phyloP scores from a whole-genome alignment of 148 eudicot species.

The Chenopodium berlandieri region DNA sequence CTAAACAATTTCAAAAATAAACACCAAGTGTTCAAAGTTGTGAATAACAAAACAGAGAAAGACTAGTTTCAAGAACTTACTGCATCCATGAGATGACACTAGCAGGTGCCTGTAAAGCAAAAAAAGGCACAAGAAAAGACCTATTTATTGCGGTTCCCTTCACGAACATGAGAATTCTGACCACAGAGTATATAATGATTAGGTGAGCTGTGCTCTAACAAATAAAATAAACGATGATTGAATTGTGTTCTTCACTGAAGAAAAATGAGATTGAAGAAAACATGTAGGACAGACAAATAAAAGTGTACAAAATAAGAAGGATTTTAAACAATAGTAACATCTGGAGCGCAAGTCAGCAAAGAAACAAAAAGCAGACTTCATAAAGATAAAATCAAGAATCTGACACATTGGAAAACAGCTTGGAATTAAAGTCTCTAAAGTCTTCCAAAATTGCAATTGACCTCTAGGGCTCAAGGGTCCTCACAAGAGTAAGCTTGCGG shows the following conservation, averaged over 20 bases:
- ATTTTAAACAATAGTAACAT: neutral
- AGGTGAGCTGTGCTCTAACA: constrained; percentile 1
- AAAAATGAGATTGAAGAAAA: neutral
- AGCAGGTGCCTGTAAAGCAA: constrained; percentile 86
- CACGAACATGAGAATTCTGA: constrained; percentile 75
- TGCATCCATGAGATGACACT: constrained; percentile 75
- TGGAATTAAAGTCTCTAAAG: neutral
- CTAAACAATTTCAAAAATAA: neutral
- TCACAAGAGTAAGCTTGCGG: constrained; percentile 1
- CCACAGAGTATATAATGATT: neutral
- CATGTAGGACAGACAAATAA: neutral
- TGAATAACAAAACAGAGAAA: neutral
- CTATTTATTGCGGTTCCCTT: constrained; percentile 77
- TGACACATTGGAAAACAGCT: neutral
- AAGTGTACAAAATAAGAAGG: neutral
- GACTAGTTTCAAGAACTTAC: constrained; percentile 37
- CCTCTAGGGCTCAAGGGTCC: neutral
- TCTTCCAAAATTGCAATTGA: neutral
- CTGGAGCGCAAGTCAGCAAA: neutral
- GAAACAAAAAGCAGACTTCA: neutral
- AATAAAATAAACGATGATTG: neutral
- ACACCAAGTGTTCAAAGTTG: neutral
- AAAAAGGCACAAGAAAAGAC: constrained; percentile 82
- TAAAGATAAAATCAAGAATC: neutral
- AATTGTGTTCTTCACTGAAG: neutral